Evolutionary conservation across 2,329 filamentous ascomycete genomes (phyloP).

Genomic region (Colletotrichum gloeosporioides): DNA sequence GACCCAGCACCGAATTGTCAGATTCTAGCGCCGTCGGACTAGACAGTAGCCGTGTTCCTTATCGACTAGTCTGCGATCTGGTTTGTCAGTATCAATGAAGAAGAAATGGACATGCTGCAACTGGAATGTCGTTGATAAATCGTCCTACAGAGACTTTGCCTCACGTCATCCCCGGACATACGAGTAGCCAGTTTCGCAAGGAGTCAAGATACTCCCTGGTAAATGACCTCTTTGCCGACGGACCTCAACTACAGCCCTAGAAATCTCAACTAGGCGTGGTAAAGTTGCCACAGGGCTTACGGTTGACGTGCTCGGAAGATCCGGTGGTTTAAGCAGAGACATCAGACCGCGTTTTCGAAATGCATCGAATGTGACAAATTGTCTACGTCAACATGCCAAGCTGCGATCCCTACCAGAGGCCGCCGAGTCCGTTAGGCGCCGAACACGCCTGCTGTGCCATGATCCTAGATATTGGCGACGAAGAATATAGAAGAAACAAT

Average conservation of each 20-base stretch:
- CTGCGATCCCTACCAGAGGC: background rate
- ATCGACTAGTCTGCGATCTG: background rate
- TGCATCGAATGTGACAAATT: background rate
- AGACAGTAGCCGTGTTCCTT: background rate
- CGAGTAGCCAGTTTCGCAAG: background rate
- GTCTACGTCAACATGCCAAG: background rate
- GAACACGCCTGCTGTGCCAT: background rate
- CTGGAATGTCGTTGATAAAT: background rate
- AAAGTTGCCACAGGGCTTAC: background rate
- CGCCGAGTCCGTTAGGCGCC: background rate
- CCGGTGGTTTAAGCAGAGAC: background rate
- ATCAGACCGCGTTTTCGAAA: background rate
- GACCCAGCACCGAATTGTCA: background rate
- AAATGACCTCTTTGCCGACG: background rate
- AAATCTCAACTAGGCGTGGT: accelerated
- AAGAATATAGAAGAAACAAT: background rate
- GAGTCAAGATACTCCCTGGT: background rate
- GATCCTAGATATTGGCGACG: background rate
- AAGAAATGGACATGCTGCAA: no score
- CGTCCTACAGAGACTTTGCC: background rate
- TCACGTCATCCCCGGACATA: background rate
- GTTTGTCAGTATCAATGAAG: background rate
- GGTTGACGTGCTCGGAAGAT: background rate
- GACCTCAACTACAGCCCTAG: background rate
- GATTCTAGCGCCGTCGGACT: background rate